Conservation (phyloP, 768 basidiomycete genomes). For the Tremella yokohamensis region DNA sequence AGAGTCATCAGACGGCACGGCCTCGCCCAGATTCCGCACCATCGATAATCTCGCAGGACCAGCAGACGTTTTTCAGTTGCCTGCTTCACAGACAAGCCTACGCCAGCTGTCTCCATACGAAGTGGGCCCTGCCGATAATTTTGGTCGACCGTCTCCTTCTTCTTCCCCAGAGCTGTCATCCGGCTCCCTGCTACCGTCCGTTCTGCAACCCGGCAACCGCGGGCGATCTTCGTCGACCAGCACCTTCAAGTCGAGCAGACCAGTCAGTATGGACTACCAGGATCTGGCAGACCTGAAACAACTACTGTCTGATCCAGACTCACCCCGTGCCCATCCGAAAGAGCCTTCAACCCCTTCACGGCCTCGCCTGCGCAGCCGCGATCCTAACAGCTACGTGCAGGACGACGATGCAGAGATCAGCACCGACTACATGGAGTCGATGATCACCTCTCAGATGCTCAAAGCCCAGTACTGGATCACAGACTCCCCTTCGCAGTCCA, state of each 20-base stretch:
- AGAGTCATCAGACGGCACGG: not conserved
- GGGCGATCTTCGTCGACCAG: not conserved
- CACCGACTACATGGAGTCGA: conserved; percentile 41
- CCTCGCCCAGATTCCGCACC: conserved; percentile 1
- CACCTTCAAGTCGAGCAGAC: too few species aligned
- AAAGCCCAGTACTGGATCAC: conserved; percentile 1
- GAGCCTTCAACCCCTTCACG: too few species aligned
- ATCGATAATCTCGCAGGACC: not conserved
- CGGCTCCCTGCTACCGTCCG: not conserved
- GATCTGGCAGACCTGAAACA: conserved; percentile 34
- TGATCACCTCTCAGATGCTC: conserved; percentile 20
- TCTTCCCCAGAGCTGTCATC: too few species aligned
- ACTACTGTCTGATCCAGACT: conserved; percentile 25
- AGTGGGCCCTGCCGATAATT: too few species aligned
- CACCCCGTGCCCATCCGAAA: too few species aligned
- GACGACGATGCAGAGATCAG: conserved; percentile 21
- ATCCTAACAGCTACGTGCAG: too few species aligned
- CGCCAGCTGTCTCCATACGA: too few species aligned
- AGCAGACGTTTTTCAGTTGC: too few species aligned
- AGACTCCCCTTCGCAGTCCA: too few species aligned
- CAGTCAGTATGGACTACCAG: conserved; percentile 19
- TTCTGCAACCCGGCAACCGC: not conserved
- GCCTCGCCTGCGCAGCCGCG: too few species aligned
- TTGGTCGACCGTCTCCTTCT: too few species aligned
- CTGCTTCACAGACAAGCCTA: too few species aligned